Percentiles rank a stretch among this genome's conserved stretches.
phyloP scores from a whole-genome alignment of 225 moss, liverwort and hornwort species.

The Pseudoscleropodium purum region DNA sequence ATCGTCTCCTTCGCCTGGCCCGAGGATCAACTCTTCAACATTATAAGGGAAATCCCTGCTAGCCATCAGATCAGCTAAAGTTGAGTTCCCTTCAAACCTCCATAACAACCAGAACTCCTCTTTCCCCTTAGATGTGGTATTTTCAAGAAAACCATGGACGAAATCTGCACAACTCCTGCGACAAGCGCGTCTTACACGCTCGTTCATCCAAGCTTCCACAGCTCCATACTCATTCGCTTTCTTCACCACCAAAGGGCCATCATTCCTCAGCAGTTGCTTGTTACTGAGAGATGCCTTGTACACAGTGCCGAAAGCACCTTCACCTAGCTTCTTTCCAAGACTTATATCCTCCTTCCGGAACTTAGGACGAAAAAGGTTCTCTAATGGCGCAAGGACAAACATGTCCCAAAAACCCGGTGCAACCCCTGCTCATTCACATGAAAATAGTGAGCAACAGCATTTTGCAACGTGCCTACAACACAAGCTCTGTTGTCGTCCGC shows the following conservation, averaged over 20 bases:
- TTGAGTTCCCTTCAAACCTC: conserved; percentile 94
- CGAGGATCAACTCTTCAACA: conserved; percentile 52
- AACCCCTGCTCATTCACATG: conserved; percentile 49
- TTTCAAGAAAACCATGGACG: conserved; percentile 77
- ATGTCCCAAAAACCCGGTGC: conserved; percentile 99
- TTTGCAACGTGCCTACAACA: neutral
- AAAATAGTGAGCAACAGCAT: neutral
- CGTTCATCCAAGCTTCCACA: conserved; percentile 99
- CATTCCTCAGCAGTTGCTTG: conserved; percentile 37
- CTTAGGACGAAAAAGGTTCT: conserved; percentile 66
- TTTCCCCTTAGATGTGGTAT: conserved; percentile 56
- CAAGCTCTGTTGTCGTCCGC: neutral
- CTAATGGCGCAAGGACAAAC: conserved; percentile 94
- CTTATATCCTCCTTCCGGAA: conserved; percentile 78
- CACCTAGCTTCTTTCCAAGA: conserved; percentile 86
- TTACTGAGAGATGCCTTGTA: conserved; percentile 68
- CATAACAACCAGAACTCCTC: conserved; percentile 96
- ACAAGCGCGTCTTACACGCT: conserved; percentile 95
- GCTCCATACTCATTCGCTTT: conserved; percentile 91
- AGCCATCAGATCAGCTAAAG: conserved; percentile 64
- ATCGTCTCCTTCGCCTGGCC: conserved; percentile 40
- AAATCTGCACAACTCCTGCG: conserved; percentile 90
- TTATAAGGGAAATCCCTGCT: conserved; percentile 91
- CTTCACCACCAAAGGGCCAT: conserved; percentile 78
- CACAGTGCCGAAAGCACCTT: conserved; percentile 97